Evolutionary conservation across 345 rosid genomes (phyloP).

Genomic region (Arabis hirsuta): DNA sequence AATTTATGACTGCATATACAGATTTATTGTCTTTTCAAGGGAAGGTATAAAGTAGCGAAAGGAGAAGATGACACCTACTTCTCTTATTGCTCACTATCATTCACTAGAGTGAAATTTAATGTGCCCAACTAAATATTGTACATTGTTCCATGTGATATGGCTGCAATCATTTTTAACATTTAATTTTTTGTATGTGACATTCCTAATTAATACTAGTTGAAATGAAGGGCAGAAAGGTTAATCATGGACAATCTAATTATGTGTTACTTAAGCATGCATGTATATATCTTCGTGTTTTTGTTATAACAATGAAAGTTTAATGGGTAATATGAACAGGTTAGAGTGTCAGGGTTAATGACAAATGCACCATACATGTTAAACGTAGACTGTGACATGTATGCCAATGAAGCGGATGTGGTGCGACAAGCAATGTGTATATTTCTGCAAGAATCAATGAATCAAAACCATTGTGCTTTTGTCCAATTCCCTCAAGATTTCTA

Average conservation of each 20-base stretch:
- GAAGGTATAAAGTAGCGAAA: not conserved
- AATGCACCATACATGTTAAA: conserved; percentile 79
- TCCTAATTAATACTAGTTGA: not conserved
- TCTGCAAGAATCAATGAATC: conserved; percentile 27
- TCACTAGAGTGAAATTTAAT: not conserved
- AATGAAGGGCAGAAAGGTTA: conserved; percentile 3
- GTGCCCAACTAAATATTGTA: not conserved
- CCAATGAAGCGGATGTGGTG: conserved; percentile 55
- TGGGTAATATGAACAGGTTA: conserved; percentile 43
- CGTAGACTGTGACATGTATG: conserved; percentile 81
- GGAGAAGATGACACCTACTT: not conserved
- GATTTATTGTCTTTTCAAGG: not conserved
- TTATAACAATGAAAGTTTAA: not conserved
- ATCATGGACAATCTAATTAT: not conserved
- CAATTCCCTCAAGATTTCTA: conserved; percentile 61
- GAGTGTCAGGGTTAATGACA: conserved; percentile 75
- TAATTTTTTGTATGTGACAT: conserved; percentile 11
- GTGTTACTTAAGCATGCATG: not conserved
- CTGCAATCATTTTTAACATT: not conserved
- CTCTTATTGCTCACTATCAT: not conserved
- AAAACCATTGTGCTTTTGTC: conserved; percentile 50
- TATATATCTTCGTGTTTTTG: not conserved
- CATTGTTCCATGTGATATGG: conserved; percentile 9
- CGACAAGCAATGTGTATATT: conserved; percentile 60
- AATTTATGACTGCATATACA: not conserved